Conservation (phyloP, 2,329 filamentous ascomycete genomes). For the Neodidymelliopsis sp. region DNA sequence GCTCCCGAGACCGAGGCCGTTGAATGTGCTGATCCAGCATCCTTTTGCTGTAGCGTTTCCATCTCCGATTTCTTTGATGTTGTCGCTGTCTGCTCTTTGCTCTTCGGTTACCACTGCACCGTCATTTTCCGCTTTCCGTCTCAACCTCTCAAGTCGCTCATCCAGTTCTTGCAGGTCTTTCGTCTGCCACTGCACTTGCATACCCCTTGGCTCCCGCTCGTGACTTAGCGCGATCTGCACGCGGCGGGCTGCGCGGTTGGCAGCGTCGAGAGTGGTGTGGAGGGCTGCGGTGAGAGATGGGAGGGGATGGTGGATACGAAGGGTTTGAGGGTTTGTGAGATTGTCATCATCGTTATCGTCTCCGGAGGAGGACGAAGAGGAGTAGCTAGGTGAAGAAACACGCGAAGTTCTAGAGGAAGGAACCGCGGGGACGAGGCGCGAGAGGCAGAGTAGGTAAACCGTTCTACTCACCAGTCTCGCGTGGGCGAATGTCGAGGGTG, state of each 20-base stretch:
- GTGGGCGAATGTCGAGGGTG: not conserved
- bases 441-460: slow-evolving; percentile 32
- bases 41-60: not conserved
- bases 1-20: slow-evolving; percentile 25
- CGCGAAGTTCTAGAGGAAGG: too few species aligned
- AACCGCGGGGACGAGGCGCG: slow-evolving; percentile 19
- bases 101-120: not conserved
- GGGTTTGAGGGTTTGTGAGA: not conserved
- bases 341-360: slow-evolving; percentile 1
- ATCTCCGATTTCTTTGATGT: too few species aligned
- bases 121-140: not conserved
- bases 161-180: slow-evolving; percentile 22
- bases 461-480: slow-evolving; percentile 25
- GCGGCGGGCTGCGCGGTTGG: slow-evolving; percentile 35
- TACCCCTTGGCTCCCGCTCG: slow-evolving; percentile 13
- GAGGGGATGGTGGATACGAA: slow-evolving; percentile 21
- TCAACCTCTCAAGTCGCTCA: slow-evolving; percentile 20
- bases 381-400: too few species aligned
- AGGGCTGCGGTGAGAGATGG: slow-evolving; percentile 20
- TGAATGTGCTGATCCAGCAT: slow-evolving; percentile 36
- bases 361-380: not conserved
- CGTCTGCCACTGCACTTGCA: slow-evolving; percentile 25
- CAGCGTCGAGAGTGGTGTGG: slow-evolving; percentile 32
- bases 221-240: slow-evolving; percentile 39
- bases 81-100: too few species aligned